Evolutionary conservation across 2,329 filamentous ascomycete genomes (phyloP).

Genomic region (Calonectria pseudoturangicola): DNA sequence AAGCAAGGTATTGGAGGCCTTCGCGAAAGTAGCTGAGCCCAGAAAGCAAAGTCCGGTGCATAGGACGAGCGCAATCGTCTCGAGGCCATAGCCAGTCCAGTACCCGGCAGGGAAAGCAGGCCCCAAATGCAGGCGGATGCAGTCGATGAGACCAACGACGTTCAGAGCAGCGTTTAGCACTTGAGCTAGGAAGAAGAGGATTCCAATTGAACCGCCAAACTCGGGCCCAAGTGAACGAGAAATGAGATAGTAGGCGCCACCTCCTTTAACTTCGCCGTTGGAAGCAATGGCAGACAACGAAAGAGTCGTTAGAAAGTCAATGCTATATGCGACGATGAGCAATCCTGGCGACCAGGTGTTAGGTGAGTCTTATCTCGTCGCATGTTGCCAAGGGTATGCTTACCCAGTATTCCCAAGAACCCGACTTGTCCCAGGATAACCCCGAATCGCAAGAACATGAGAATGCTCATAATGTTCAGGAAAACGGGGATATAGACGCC

Average conservation of each 20-base stretch:
- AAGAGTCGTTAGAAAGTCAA: slow-evolving; percentile 89
- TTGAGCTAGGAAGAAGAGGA: slow-evolving; percentile 93
- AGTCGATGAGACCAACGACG: slow-evolving; percentile 89
- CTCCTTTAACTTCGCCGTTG: slow-evolving; percentile 91
- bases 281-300: slow-evolving; percentile 92
- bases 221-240: slow-evolving; percentile 90
- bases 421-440: slow-evolving; percentile 89
- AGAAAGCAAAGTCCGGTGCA: slow-evolving; percentile 87
- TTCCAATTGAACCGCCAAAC: slow-evolving; percentile 90
- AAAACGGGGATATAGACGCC: slow-evolving; percentile 93
- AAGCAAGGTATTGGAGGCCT: slow-evolving; percentile 86
- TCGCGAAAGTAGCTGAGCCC: slow-evolving; percentile 86
- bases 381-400: slow-evolving; percentile 49
- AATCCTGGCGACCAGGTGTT: slow-evolving; percentile 70
- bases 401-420: slow-evolving; percentile 86
- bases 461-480: slow-evolving; percentile 90
- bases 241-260: slow-evolving; percentile 92
- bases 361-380: not conserved
- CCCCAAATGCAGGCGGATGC: slow-evolving; percentile 85
- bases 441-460: slow-evolving; percentile 94
- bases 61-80: slow-evolving; percentile 80
- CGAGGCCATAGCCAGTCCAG: slow-evolving; percentile 86
- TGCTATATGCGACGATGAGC: slow-evolving; percentile 83
- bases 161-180: slow-evolving; percentile 92
- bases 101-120: slow-evolving; percentile 80